These are phyloP conservation scores for Phalaenopsis hybrid DNA, from an alignment of 116 monocot genomes.

Conservation along the genomic window DNA sequence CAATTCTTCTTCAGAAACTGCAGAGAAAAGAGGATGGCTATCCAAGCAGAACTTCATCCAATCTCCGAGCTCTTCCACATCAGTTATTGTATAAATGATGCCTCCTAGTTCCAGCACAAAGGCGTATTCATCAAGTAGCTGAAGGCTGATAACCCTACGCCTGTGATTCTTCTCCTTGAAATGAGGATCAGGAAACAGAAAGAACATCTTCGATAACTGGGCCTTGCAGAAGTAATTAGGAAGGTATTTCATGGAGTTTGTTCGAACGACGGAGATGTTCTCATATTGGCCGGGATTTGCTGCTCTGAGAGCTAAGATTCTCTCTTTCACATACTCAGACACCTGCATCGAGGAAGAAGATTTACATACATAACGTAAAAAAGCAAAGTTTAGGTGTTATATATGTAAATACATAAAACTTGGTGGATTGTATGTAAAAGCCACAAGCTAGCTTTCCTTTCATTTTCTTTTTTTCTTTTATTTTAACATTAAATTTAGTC, in stretches of 20 bases:
- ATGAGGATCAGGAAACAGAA: conserved; percentile 93
- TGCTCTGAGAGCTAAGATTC: conserved; percentile 69
- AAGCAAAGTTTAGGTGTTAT: no score
- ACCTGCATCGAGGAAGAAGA: conserved; percentile 31
- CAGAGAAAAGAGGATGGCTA: conserved; percentile 70
- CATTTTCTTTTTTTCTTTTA: no score
- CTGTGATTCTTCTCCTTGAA: conserved; percentile 99
- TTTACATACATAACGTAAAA: not conserved
- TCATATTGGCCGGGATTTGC: conserved; percentile 61
- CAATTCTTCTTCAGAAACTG: conserved; percentile 46
- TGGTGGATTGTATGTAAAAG: no score
- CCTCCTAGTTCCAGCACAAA: conserved; percentile 65
- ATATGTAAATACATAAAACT: no score
- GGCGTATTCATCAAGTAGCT: conserved; percentile 89
- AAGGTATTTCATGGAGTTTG: conserved; percentile 96
- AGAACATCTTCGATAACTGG: conserved; percentile 94
- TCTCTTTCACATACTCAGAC: conserved; percentile 90
- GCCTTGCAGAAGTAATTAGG: conserved; percentile 86
- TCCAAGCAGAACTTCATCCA: conserved; percentile 89
- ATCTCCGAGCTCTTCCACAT: conserved; percentile 93
- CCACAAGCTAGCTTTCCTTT: not conserved
- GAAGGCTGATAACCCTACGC: conserved; percentile 72
- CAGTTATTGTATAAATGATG: conserved; percentile 79
- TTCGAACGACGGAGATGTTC: conserved; percentile 89
- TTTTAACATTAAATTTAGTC: no score